These are phyloP conservation scores for Candida cerambycidarum DNA, from an alignment of 805 yeast genomes.

Conservation along the genomic window DNA sequence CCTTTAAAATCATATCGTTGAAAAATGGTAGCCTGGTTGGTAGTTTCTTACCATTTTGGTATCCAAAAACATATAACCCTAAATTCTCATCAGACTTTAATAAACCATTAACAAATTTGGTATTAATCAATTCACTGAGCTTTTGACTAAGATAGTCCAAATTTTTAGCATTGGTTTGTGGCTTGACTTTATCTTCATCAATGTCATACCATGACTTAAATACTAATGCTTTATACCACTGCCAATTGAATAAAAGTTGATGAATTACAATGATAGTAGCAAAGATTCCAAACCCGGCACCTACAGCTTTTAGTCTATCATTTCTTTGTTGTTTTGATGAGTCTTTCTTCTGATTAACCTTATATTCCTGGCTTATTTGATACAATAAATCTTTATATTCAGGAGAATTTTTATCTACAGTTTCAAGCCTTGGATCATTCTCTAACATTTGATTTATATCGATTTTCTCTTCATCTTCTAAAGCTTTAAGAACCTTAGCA, in stretches of 20 bases:
- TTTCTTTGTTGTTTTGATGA: slow-evolving; percentile 35
- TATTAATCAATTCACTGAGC: slow-evolving; percentile 24
- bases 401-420: slow-evolving; percentile 30
- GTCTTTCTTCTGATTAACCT: slow-evolving; percentile 25
- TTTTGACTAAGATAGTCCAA: slow-evolving; percentile 26
- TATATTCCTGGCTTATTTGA: slow-evolving; percentile 27
- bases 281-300: slow-evolving; percentile 39
- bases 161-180: slow-evolving; percentile 26
- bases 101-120: slow-evolving; percentile 19
- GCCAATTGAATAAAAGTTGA: slow-evolving; percentile 44
- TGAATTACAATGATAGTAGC: slow-evolving; percentile 41
- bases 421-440: slow-evolving; percentile 31
- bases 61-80: slow-evolving; percentile 41
- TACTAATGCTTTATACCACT: slow-evolving; percentile 35
- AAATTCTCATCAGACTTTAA: slow-evolving; percentile 23
- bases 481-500: slow-evolving; percentile 13
- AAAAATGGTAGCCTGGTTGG: slow-evolving; percentile 67
- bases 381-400: slow-evolving; percentile 36
- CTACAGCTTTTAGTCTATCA: slow-evolving; percentile 46
- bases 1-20: slow-evolving; percentile 57
- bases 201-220: slow-evolving; percentile 32
- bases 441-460: slow-evolving; percentile 26
- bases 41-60: slow-evolving; percentile 34
- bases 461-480: slow-evolving; percentile 16
- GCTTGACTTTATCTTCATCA: slow-evolving; percentile 23